Conservation (phyloP, 2,329 filamentous ascomycete species). For the Geosmithia putterillii region DNA sequence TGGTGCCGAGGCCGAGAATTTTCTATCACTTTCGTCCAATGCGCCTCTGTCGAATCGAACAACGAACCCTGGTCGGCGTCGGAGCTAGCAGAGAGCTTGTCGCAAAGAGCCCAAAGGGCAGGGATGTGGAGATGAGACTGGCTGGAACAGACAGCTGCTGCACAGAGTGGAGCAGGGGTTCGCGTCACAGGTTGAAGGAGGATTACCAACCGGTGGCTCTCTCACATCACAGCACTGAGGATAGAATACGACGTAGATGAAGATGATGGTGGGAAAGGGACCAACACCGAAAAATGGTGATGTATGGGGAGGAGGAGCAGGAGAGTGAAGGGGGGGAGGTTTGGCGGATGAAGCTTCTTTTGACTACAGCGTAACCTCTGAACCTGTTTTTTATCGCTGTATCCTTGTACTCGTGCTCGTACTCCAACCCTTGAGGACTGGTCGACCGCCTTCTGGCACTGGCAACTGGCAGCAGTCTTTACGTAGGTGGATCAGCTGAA, state of each 20-base stretch:
- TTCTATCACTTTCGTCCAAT: not conserved
- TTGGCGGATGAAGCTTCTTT: not conserved
- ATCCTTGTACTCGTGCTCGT: not conserved
- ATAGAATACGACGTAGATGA: not conserved
- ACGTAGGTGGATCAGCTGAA: not conserved
- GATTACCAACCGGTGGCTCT: not conserved
- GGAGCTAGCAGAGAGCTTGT: not conserved
- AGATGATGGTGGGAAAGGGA: not conserved
- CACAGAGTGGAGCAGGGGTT: not conserved
- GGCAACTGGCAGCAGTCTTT: no score
- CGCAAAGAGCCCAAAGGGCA: not conserved
- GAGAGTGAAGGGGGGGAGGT: not conserved
- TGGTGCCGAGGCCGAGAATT: not conserved
- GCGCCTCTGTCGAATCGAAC: not conserved
- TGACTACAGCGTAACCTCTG: not conserved
- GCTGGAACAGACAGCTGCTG: not conserved
- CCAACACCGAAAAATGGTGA: no score
- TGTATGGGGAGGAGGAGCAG: no score
- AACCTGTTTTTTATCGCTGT: not conserved
- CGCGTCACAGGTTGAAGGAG: not conserved
- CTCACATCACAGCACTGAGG: not conserved
- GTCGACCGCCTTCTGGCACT: not conserved
- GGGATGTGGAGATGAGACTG: not conserved
- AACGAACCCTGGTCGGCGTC: not conserved
- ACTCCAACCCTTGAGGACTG: not conserved